A percentile compares a stretch with the other conserved stretches of the same genome.
phyloP scores from a whole-genome alignment of 2,329 filamentous ascomycete species.

The Xylariaceae sp. region DNA sequence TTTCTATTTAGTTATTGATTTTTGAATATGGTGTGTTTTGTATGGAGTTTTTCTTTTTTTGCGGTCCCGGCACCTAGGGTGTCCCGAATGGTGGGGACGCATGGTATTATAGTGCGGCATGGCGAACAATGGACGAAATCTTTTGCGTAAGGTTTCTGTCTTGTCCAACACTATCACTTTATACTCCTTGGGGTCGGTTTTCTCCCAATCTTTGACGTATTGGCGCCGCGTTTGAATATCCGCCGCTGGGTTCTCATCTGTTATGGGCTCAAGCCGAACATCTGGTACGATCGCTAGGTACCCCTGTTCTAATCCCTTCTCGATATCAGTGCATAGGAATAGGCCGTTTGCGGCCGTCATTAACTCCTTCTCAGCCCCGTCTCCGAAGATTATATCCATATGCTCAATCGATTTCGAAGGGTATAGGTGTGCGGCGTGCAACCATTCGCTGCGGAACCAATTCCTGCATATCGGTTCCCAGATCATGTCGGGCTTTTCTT shows the following conservation, averaged over 20 bases:
- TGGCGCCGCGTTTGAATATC: not conserved
- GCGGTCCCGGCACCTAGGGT: too few species aligned
- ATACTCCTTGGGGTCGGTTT: not conserved
- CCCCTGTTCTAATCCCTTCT: not conserved
- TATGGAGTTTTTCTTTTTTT: too few species aligned
- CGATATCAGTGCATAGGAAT: not conserved
- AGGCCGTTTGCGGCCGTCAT: not conserved
- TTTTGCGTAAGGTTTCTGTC: not conserved
- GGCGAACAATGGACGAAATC: not conserved
- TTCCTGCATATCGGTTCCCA: not conserved
- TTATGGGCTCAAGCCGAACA: not conserved
- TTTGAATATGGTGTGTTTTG: too few species aligned
- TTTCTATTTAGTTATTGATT: too few species aligned
- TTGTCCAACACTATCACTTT: not conserved
- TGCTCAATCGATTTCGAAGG: not conserved
- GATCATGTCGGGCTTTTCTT: not conserved
- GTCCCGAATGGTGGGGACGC: too few species aligned
- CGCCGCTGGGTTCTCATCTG: not conserved
- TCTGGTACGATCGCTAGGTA: constrained; percentile 1
- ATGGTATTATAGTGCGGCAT: not conserved
- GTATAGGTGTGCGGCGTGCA: constrained; percentile 2
- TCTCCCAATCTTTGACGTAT: constrained; percentile 1
- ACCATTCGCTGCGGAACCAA: not conserved
- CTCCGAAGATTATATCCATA: constrained; percentile 1
- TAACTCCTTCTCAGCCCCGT: not conserved